These are phyloP conservation scores for Bocquillonia castaneifolia DNA, from an alignment of 441 rosid genomes.

Conservation along the genomic window DNA sequence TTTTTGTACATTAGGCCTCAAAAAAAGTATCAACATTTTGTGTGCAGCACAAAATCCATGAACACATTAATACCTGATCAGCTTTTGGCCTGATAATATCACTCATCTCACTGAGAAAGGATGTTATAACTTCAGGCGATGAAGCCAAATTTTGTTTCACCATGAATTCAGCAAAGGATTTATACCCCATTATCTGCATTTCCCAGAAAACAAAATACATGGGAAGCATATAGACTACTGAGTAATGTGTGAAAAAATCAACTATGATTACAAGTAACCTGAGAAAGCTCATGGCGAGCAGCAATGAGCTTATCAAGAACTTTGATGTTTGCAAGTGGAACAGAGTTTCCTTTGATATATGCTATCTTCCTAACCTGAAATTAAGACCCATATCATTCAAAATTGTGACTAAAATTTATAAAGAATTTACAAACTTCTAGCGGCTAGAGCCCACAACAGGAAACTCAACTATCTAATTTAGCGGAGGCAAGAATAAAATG, in stretches of 20 bases:
- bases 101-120: constrained; percentile 83
- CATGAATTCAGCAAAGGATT: constrained; percentile 70
- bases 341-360: constrained; percentile 72
- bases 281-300: constrained; percentile 85
- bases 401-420: background rate
- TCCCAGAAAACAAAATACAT: constrained; percentile 24
- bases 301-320: constrained; percentile 75
- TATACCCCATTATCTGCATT: constrained; percentile 67
- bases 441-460: background rate
- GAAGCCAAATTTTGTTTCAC: constrained; percentile 75
- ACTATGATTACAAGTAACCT: constrained; percentile 37
- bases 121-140: constrained; percentile 71
- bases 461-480: constrained; percentile 9
- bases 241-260: background rate
- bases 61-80: constrained; percentile 54
- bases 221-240: constrained; percentile 9
- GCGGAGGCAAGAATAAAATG: constrained; percentile 11
- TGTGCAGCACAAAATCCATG: background rate
- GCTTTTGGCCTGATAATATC: constrained; percentile 67
- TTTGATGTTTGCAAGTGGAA: constrained; percentile 66
- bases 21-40: constrained; percentile 4
- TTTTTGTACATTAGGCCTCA: no score
- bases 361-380: constrained; percentile 78
- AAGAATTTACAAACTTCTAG: constrained; percentile 2
- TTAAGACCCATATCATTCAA: background rate